Evolutionary conservation across 2,329 filamentous ascomycete species (phyloP).

Genomic region (Ophiostoma sp.): DNA sequence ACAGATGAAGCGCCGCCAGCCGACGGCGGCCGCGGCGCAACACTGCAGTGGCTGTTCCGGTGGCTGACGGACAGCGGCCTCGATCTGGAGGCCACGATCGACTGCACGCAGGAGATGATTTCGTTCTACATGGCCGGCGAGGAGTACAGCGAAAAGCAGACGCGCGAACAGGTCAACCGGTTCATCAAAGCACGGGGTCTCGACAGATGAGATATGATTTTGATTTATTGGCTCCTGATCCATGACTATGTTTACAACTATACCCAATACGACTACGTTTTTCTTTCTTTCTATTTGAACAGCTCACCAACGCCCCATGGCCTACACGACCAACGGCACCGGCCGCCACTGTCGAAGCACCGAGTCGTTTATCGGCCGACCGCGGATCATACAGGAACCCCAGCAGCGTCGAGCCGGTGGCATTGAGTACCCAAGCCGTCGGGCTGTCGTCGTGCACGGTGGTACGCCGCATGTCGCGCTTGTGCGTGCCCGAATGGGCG

Average conservation of each 20-base stretch:
- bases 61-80: constrained; percentile 85
- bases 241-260: not conserved
- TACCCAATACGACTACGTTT: not conserved
- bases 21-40: constrained; percentile 34
- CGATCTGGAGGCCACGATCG: constrained; percentile 77
- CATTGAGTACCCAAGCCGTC: constrained; percentile 38
- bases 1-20: not conserved
- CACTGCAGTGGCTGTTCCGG: constrained; percentile 60
- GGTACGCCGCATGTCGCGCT: constrained; percentile 50
- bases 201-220: constrained; percentile 40
- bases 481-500: constrained; percentile 43
- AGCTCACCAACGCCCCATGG: too few species aligned
- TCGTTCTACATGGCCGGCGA: constrained; percentile 73
- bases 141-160: constrained; percentile 56
- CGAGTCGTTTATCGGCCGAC: too few species aligned
- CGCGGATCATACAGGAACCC: not conserved
- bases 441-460: constrained; percentile 47
- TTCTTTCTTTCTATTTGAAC: not conserved
- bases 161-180: constrained; percentile 52
- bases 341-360: too few species aligned
- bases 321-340: too few species aligned
- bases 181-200: constrained; percentile 55
- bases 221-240: too few species aligned
- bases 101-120: constrained; percentile 86
- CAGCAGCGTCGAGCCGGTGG: not conserved